Conservation (phyloP, 257 asterid genomes). For the Datura wrightii region DNA sequence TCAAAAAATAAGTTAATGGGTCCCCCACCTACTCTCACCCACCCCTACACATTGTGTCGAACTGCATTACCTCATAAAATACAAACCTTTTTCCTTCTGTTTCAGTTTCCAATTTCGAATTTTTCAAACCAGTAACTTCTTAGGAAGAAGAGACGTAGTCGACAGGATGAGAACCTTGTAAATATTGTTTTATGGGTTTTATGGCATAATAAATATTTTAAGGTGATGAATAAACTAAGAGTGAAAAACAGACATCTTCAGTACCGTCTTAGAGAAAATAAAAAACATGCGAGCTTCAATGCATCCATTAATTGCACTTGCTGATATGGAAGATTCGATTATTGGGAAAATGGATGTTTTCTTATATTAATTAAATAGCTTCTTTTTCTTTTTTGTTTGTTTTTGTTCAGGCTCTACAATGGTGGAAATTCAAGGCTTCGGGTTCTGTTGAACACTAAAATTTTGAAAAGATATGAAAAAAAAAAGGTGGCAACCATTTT, state of each 20-base stretch:
- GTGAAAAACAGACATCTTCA: slow-evolving; percentile 95
- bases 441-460: slow-evolving; percentile 1
- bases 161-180: slow-evolving; percentile 91
- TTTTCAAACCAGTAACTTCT: slow-evolving; percentile 54
- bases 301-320: slow-evolving; percentile 84
- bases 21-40: slow-evolving; percentile 27
- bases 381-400: background rate
- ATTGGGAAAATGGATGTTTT: slow-evolving; percentile 79
- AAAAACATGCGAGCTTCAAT: slow-evolving; percentile 76
- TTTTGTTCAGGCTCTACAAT: slow-evolving; percentile 50
- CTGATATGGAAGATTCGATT: slow-evolving; percentile 94
- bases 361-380: background rate
- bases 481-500: background rate
- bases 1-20: slow-evolving; percentile 36
- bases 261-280: slow-evolving; percentile 81
- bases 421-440: slow-evolving; percentile 38
- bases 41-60: slow-evolving; percentile 1
- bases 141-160: slow-evolving; percentile 56
- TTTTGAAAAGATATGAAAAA: background rate
- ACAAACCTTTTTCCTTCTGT: slow-evolving; percentile 44
- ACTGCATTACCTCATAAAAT: slow-evolving; percentile 42
- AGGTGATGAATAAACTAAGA: slow-evolving; percentile 55
- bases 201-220: slow-evolving; percentile 42
- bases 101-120: slow-evolving; percentile 39
- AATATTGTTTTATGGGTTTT: slow-evolving; percentile 57